phyloP scores from a whole-genome alignment of 2,329 filamentous ascomycete species.

The Monilinia laxa region DNA sequence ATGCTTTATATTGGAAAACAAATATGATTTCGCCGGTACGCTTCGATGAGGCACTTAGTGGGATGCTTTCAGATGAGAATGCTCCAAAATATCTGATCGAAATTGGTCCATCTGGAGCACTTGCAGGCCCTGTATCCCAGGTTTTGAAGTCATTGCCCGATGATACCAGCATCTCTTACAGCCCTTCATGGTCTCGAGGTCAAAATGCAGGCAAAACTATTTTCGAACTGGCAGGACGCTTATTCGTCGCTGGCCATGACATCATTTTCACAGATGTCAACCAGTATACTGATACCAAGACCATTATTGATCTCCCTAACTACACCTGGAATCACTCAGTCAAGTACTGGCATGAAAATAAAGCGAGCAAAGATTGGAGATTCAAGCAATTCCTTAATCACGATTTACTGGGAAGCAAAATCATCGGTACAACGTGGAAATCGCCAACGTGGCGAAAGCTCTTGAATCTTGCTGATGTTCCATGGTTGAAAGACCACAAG shows the following conservation, averaged over 20 bases:
- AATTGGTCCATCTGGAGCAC: conserved; percentile 25
- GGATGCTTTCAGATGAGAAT: not conserved
- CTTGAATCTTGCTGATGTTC: conserved; percentile 44
- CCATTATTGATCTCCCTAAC: conserved; percentile 47
- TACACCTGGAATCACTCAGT: conserved; percentile 57
- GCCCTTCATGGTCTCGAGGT: conserved; percentile 19
- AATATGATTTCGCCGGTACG: conserved; percentile 30
- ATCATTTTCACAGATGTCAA: conserved; percentile 32
- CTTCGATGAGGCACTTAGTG: conserved; percentile 24
- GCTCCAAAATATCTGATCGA: conserved; percentile 23
- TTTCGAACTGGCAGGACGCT: conserved; percentile 21
- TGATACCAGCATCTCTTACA: conserved; percentile 40
- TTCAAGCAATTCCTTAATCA: conserved; percentile 48
- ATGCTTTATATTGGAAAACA: conserved; percentile 26
- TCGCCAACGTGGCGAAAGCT: conserved; percentile 38
- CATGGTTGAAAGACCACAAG: conserved; percentile 53
- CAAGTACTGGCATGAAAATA: conserved; percentile 54
- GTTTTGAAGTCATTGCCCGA: conserved; percentile 35
- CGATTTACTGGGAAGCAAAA: conserved; percentile 49
- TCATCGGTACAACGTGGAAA: conserved; percentile 27
- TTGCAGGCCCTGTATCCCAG: conserved; percentile 26
- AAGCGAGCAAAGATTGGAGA: conserved; percentile 47
- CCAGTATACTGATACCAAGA: conserved; percentile 36
- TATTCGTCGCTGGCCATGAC: conserved; percentile 20
- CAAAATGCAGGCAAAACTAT: conserved; percentile 12